These are phyloP conservation scores for Aspergillus floridensis DNA, from an alignment of 2,329 filamentous ascomycete genomes.

Conservation along the genomic window DNA sequence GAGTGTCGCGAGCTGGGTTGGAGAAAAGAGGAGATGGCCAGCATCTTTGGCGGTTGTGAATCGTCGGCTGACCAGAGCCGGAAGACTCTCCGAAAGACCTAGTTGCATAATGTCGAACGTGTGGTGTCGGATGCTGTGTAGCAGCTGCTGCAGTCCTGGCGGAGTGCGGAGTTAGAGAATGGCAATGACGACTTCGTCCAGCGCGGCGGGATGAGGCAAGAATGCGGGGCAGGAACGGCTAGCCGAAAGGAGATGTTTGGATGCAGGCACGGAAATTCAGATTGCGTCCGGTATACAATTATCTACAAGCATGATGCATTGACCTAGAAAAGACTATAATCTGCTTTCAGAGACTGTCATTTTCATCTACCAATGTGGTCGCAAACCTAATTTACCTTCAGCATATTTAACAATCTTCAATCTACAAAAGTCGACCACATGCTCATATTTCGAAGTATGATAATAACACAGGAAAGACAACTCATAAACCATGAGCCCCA, in stretches of 20 bases:
- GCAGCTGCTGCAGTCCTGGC: background rate
- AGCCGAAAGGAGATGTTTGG: background rate
- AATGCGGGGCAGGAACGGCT: background rate
- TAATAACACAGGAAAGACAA: too few species aligned
- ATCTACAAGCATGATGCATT: too few species aligned
- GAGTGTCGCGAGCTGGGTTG: conserved; percentile 40
- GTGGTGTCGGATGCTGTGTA: background rate
- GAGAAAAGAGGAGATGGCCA: conserved; percentile 39
- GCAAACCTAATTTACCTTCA: too few species aligned
- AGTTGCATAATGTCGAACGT: conserved; percentile 30
- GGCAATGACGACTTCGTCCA: background rate
- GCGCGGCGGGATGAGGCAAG: background rate
- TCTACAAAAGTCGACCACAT: too few species aligned
- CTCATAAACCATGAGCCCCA: too few species aligned
- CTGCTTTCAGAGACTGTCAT: too few species aligned
- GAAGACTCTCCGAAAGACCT: conserved; percentile 35
- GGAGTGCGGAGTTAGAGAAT: background rate
- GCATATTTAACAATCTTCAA: too few species aligned
- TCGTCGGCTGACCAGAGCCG: conserved; percentile 35
- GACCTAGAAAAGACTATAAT: too few species aligned
- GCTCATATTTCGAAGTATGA: too few species aligned
- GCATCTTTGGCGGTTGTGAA: conserved; percentile 38
- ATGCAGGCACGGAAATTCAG: background rate
- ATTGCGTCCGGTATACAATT: too few species aligned
- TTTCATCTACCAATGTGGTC: too few species aligned